phyloP scores from a whole-genome alignment of 805 yeast species.

The Blastobotrys parvus region DNA sequence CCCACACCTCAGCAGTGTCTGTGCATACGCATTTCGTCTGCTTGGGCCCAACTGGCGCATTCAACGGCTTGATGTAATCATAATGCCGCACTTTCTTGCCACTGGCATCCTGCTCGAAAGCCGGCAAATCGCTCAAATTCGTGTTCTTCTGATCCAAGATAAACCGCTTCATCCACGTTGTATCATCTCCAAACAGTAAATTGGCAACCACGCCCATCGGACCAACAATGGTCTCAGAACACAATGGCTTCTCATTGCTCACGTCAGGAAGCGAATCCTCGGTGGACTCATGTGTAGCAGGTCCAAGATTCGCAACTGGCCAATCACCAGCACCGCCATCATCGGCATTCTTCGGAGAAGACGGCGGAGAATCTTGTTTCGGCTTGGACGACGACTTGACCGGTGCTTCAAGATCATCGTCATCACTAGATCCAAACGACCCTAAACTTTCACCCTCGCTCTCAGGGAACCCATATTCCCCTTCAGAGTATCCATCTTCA shows the following conservation, averaged over 20 bases:
- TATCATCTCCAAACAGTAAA: constrained; percentile 59
- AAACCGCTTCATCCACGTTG: constrained; percentile 36
- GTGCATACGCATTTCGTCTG: constrained; percentile 70
- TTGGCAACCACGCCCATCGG: constrained; percentile 73
- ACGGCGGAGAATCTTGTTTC: no score
- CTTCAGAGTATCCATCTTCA: not conserved
- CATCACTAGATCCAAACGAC: constrained; percentile 3
- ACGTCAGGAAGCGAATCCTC: constrained; percentile 34
- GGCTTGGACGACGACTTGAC: constrained; percentile 3
- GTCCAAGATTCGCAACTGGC: constrained; percentile 48
- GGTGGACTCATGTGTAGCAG: constrained; percentile 55
- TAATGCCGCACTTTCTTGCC: constrained; percentile 36
- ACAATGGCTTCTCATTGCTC: constrained; percentile 44
- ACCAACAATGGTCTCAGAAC: constrained; percentile 47
- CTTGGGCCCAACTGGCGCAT: constrained; percentile 85
- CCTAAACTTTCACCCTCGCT: constrained; percentile 3
- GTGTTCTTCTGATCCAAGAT: constrained; percentile 26
- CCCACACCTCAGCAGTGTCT: constrained; percentile 52
- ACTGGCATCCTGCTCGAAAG: constrained; percentile 11
- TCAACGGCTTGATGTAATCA: constrained; percentile 65
- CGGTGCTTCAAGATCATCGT: constrained; percentile 1
- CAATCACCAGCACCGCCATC: constrained; percentile 8
- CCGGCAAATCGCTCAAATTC: constrained; percentile 22
- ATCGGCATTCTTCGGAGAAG: constrained; percentile 4
- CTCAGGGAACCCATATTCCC: not conserved